Base-by-base conservation (phyloP, 1,139 yeast species). In the Candida glucosophila region DNA sequence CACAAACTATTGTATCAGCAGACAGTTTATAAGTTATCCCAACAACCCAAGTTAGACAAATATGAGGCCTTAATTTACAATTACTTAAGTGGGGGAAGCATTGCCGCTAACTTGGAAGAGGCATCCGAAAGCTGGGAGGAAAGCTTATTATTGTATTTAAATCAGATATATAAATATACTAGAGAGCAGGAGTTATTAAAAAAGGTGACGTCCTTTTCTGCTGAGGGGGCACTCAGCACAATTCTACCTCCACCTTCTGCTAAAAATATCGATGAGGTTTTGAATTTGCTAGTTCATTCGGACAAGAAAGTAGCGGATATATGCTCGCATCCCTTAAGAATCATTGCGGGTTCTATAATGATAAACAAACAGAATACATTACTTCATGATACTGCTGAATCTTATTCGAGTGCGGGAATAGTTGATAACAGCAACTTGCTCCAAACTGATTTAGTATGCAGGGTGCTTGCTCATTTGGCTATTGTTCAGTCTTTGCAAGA, bases 61-160 rank as follows among this genome's bases (percentile, higher is more conserved):
- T 76, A 73, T 42, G 96, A 90, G 50, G 61, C 72, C 25, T 81
- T 85, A 21, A 74, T 86, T 23, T 88, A 85, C 46, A 81, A 79
- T 10, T 72, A 63, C 36, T 52, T 90, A 20, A 64, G 88, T 35
- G 71, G 69, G 1, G 88, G 94, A 12, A 88, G 81, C 37, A 55
- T 61, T 53, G 31, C 44, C 12, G 58, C 58, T 12, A 81, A 72
- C 24, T 56, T 69, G 31, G 58, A 54, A 13, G 49, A 47, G 5
- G 56, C 69, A 10, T 54, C 67, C 3, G 52, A 54, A n/a, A 56
- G 66, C 15, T 90, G 96, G 95, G 95, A 86, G 38, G 66, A 73
- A 17, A 74, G 75, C 31, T 56, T 90, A 22, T 58, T 82, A 30
- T 62, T 86, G 5, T 77, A 77, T 41, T 48, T 80, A 29, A 73